Percentiles rank a stretch among this genome's conserved stretches.
These are phyloP conservation scores for Amylostereum areolatum DNA, from an alignment of 1,284 basidiomycete species.

Conservation along the genomic window DNA sequence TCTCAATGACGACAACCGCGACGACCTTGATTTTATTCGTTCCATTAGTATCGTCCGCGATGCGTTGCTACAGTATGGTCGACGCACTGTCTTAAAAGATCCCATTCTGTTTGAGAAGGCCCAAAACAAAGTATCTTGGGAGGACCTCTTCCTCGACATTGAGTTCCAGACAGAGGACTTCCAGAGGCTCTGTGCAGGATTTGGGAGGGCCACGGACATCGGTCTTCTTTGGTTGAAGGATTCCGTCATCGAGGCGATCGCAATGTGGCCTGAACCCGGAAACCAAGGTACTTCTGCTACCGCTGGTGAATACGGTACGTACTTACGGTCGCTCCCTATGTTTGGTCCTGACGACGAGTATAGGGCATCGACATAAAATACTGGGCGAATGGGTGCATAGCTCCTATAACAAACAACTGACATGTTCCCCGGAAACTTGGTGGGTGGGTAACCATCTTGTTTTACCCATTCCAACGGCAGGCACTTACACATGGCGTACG, in stretches of 20 bases:
- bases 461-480: too few species aligned
- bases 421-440: too few species aligned
- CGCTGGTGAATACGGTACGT: too few species aligned
- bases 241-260: constrained; percentile 20
- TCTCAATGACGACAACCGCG: too few species aligned
- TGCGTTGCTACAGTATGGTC: constrained; percentile 11
- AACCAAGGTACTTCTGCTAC: constrained; percentile 10
- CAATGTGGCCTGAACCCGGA: constrained; percentile 11
- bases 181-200: constrained; percentile 7
- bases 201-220: constrained; percentile 5
- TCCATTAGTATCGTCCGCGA: neutral
- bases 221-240: constrained; percentile 24
- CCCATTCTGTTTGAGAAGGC: constrained; percentile 20
- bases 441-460: constrained; percentile 20
- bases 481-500: too few species aligned
- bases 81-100: constrained; percentile 22
- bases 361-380: constrained; percentile 26
- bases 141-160: constrained; percentile 22
- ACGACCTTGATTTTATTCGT: neutral
- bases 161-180: constrained; percentile 22
- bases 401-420: constrained; percentile 19
- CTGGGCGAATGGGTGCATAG: constrained; percentile 13
- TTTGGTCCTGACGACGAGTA: constrained; percentile 9
- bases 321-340: too few species aligned
- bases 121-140: constrained; percentile 22